Evolutionary conservation across 352 stramenopile genomes (phyloP), one percentile per base, ranked within the genome.

Genomic region (Globisporangium ultimum): DNA sequence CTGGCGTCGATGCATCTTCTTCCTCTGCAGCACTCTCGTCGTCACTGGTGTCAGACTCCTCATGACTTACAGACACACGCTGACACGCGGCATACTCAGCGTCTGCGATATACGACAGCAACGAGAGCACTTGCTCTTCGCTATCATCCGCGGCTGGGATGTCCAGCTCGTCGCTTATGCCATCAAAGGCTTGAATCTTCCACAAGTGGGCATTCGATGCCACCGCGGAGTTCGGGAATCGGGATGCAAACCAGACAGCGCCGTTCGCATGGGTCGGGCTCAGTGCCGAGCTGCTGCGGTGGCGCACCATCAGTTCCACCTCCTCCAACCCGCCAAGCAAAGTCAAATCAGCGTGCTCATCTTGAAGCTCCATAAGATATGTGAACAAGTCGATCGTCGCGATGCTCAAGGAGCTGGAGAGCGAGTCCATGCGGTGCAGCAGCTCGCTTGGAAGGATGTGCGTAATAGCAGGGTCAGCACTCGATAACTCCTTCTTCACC

Each of bases 41-140:
- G 14, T 91, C 79, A 17, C 66, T 76, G 13, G 47, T 52, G 22
- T 64, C 58, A 5, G 58, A 64, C 34, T 66, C 59, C 54, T 87
- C 76, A 32, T 65, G 77, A 21, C 64, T 71, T 28, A 65, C 63
- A n/a, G 76, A 72, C 14, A 70, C 72, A n/a, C 71, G 77, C 60
- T 89, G 79, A 36, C 82, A 92, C 24, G 80, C 83, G 20, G 77
- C 77, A 24, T 90, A 93, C 53, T 95, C 86, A 0, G 84, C 86
- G 41, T 92, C 84, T 0, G 83, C 84, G 40, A 95, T 93, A 61
- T 95, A 95, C 50, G 81, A 89, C 15, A 95, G 64, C 17, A 93
- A 57, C 41, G 86, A 95, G 2, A 93, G 63, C 46, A 93, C 84
- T 51, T 91, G 84, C 50, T 84, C 69, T 51, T 90, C 80, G 54